Base-by-base conservation (phyloP, 2,329 filamentous ascomycete species). In the Immersiporthe knoxdaviesiana region DNA sequence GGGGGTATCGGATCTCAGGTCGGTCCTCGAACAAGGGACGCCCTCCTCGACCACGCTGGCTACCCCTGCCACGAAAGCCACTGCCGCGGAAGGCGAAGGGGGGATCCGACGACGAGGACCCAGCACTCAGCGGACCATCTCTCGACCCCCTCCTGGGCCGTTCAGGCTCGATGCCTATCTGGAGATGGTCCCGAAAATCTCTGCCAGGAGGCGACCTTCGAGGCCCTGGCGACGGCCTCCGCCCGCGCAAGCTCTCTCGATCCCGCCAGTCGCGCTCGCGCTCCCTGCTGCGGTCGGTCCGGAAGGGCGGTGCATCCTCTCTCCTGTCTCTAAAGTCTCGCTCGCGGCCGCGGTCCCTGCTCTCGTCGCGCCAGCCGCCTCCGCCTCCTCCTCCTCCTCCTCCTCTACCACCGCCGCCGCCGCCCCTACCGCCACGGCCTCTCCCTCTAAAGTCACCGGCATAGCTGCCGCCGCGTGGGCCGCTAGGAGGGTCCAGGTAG, bases 61-160 rank as follows among this genome's bases (percentile, higher is more conserved):
- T 80, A 14, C 83, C 82, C 1, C 88, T 87, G 66, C 86, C 83
- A 37, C 80, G 77, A 69, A 87, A 87, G 7, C 86, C 86, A 39
- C 85, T 84, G 27, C 89, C 86, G 14, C 86, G 85, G 67, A 83
- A 78, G 24, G 83, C 85, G 68, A 90, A 90, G 1, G 86, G 84
- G 16, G 87, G 85, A 71, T 94, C 91, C 0, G 91, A 92, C 30
- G 88, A 89, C 12, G 88, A 88, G 3, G 91, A 92, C 5, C 90
- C 90, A 24, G 90, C 90, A 1, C 91, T 92, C 30, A 89, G 85
- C 14, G 91, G 91, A 0, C 91, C 69, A 74, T 94, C 92, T 74
- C 92, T 85, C 11, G 91, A 93, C 21, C 86, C 89, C 61, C 91
- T 84, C 66, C 91, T 84, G 24, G 89, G 87, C 69, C 91, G 85